Evolutionary conservation across 441 rosid species (phyloP).

Genomic region (Bocquillonia castaneifolia): DNA sequence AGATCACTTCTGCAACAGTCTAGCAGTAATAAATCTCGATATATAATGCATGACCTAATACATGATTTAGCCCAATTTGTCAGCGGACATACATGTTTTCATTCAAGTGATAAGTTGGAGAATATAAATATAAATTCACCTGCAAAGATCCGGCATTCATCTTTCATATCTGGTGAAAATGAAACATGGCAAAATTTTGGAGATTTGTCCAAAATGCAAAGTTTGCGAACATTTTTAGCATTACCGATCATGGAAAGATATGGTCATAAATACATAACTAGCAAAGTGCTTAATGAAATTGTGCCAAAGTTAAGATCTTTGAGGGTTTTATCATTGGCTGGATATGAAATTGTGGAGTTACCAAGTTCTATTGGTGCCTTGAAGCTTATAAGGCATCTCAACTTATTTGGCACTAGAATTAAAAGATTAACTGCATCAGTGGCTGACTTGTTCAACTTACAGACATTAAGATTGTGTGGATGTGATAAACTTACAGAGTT

Average conservation of each 20-base stretch:
- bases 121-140: no score
- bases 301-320: slow-evolving; percentile 1
- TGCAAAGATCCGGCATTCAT: not conserved
- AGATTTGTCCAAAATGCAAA: not conserved
- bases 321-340: slow-evolving; percentile 12
- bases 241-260: not conserved
- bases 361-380: slow-evolving; percentile 11
- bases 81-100: not conserved
- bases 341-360: not conserved
- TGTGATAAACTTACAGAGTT: not conserved
- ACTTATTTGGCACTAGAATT: not conserved
- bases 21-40: not conserved
- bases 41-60: slow-evolving; percentile 23
- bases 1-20: slow-evolving; percentile 27
- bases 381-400: slow-evolving; percentile 13
- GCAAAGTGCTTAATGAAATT: not conserved
- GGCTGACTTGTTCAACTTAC: slow-evolving; percentile 7
- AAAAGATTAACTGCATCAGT: slow-evolving; percentile 9
- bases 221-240: slow-evolving; percentile 1
- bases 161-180: not conserved
- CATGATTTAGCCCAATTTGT: not conserved
- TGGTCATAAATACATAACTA: no score
- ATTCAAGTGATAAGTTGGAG: not conserved
- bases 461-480: not conserved
- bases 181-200: not conserved